These are phyloP conservation scores for Epipyxis sp. DNA, from an alignment of 108 stramenopile species.

Conservation along the genomic window DNA sequence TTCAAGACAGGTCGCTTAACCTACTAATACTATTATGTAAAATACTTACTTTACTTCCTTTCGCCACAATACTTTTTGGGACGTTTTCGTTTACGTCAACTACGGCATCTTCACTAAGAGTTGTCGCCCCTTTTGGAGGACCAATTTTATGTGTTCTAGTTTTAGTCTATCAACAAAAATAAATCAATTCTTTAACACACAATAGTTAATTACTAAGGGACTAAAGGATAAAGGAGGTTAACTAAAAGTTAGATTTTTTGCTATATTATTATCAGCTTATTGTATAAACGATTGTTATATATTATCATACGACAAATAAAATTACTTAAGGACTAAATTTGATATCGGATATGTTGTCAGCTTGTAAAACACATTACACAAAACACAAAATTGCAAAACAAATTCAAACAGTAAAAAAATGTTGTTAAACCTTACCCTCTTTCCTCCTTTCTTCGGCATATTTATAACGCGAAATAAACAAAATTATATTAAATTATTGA, in stretches of 20 bases:
- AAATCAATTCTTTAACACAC: too few relatives aligned
- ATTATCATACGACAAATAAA: too few relatives aligned
- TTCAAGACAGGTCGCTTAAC: not conserved
- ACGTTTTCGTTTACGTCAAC: too few relatives aligned
- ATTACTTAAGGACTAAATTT: too few relatives aligned
- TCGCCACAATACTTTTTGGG: slow-evolving; percentile 10
- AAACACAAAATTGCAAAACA: not conserved
- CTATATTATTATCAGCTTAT: too few relatives aligned
- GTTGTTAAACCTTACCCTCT: slow-evolving; percentile 29
- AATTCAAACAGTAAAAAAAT: not conserved
- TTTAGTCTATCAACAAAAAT: slow-evolving; percentile 16
- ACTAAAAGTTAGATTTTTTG: not conserved
- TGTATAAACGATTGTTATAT: too few relatives aligned
- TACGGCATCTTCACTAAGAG: slow-evolving; percentile 1
- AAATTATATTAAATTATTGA: too few relatives aligned
- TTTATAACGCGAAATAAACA: too few relatives aligned
- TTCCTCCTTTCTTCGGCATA: slow-evolving; percentile 32
- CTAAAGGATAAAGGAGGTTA: not conserved
- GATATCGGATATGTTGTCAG: too few relatives aligned
- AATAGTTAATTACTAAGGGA: too few relatives aligned
- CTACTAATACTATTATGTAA: not conserved
- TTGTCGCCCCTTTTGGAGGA: not conserved
- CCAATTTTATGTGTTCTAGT: not conserved
- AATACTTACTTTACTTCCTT: slow-evolving; percentile 5
- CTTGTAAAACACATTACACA: not conserved